Evolutionary conservation across 2,329 filamentous ascomycete genomes (phyloP).

Genomic region (Fusarium irregulare): DNA sequence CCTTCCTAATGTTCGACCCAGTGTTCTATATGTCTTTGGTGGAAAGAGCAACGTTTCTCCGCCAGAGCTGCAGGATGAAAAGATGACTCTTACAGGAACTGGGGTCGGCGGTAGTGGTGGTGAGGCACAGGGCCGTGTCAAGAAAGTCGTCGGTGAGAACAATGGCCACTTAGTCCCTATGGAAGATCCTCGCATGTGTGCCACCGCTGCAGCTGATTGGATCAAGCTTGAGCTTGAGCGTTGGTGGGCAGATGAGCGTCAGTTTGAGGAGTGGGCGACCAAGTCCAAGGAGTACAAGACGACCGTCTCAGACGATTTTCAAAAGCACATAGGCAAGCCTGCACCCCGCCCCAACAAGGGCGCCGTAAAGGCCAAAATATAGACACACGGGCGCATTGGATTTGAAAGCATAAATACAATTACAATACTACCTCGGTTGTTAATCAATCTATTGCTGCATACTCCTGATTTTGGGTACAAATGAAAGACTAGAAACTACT

Average conservation of each 20-base stretch:
- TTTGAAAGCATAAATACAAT: background rate
- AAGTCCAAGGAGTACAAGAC: constrained; percentile 65
- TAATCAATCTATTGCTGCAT: background rate
- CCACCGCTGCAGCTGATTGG: constrained; percentile 68
- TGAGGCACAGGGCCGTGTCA: constrained; percentile 72
- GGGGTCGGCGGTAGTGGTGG: constrained; percentile 77
- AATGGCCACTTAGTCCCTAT: constrained; percentile 86
- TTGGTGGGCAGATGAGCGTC: constrained; percentile 68
- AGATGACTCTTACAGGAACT: constrained; percentile 71
- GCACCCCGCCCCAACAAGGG: constrained; percentile 21
- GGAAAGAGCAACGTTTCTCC: constrained; percentile 66
- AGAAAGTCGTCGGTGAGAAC: constrained; percentile 70
- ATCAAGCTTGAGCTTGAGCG: constrained; percentile 65
- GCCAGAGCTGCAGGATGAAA: constrained; percentile 63
- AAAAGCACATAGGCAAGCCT: constrained; percentile 60
- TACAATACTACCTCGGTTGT: background rate
- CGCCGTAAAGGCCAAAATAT: constrained; percentile 49
- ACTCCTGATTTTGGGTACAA: background rate
- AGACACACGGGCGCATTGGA: background rate
- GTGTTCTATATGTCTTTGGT: constrained; percentile 77
- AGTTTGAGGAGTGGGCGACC: constrained; percentile 67
- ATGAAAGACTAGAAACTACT: background rate
- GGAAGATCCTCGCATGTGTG: constrained; percentile 77
- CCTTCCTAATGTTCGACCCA: constrained; percentile 71
- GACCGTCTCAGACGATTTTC: constrained; percentile 62